Base-by-base conservation (phyloP, 345 rosid genomes). In the Anacardium occidentale region DNA sequence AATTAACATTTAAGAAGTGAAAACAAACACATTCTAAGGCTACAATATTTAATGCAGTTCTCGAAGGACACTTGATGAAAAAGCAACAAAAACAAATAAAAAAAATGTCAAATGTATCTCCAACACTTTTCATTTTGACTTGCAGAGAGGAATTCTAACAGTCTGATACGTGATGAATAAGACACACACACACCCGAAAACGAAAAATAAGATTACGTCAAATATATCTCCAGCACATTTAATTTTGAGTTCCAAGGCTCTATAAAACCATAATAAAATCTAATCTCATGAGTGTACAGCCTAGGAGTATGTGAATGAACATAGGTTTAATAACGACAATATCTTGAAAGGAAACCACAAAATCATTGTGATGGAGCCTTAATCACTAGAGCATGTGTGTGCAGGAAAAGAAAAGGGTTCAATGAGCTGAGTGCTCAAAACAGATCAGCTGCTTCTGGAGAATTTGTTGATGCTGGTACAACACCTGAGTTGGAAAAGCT, bases 111-210 rank as follows among this genome's bases (percentile, higher is more conserved):
- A 45, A 34, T 54, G 29, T 20, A 15, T 42, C 52, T 7, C 37
- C 42, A 22, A 7, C 56, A 44, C 3, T 70, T 26, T 68, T 44
- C 64, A 58, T 57, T 15, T 69, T 69, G 40, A 44, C 42, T 10
- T 25, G 54, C 15, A 0, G n/a, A 45, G 24, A 45, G 45, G 4
- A 59, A 58, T 44, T 25, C 7, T 57, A 37, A 37, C 9, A 6
- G 42, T 37, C 42, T 37, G 42, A 37, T 37, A 37, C 9, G 42
- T 37, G 42, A 37, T 37, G 8, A 5, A 37, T 37, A 37, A 37
- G 42, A 6, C 42, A 29, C 3, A 29, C 3, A 29, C 32, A 37
- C 42, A 37, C 42, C 42, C 0, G 7, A 37, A 37, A 37, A 37
- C 5, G 42, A 37, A 54, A 11, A 58, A 42, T 17, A 48, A 18